These are phyloP conservation scores for Podosphaera aphanis DNA, from an alignment of 2,329 filamentous ascomycete genomes.

Conservation along the genomic window DNA sequence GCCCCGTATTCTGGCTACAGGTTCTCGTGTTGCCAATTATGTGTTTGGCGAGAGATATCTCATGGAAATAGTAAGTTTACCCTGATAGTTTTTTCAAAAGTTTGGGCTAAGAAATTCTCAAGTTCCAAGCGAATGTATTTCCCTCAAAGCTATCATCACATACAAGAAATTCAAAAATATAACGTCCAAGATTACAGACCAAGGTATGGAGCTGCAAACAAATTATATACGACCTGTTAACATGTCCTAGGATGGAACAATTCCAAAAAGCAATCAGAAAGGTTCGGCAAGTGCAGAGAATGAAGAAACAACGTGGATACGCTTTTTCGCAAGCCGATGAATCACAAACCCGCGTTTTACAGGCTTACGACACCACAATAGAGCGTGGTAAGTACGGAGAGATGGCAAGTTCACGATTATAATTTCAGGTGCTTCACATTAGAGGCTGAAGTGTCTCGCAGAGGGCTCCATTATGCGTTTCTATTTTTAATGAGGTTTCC, in stretches of 20 bases:
- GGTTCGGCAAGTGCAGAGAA: constrained; percentile 90
- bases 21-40: constrained; percentile 55
- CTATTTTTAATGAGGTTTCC: neutral
- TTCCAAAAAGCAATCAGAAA: constrained; percentile 99
- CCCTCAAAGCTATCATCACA: constrained; percentile 88
- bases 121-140: constrained; percentile 81
- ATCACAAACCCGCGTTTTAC: constrained; percentile 77
- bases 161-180: constrained; percentile 99
- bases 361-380: constrained; percentile 92
- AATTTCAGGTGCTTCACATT: neutral
- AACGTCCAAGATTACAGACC: constrained; percentile 98
- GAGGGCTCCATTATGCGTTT: neutral
- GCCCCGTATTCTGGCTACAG: constrained; percentile 80
- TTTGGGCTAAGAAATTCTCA: constrained; percentile 7
- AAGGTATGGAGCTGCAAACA: constrained; percentile 33
- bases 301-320: constrained; percentile 97
- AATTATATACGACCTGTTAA: constrained; percentile 6
- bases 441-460: neutral
- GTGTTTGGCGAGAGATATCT: constrained; percentile 70
- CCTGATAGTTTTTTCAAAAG: neutral
- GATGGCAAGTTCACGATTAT: constrained; percentile 31
- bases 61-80: constrained; percentile 61
- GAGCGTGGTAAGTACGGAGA: constrained; percentile 83
- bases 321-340: constrained; percentile 97
- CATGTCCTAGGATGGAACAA: constrained; percentile 66